phyloP scores from a whole-genome alignment of 768 basidiomycete genomes.

The Suillus placidus region DNA sequence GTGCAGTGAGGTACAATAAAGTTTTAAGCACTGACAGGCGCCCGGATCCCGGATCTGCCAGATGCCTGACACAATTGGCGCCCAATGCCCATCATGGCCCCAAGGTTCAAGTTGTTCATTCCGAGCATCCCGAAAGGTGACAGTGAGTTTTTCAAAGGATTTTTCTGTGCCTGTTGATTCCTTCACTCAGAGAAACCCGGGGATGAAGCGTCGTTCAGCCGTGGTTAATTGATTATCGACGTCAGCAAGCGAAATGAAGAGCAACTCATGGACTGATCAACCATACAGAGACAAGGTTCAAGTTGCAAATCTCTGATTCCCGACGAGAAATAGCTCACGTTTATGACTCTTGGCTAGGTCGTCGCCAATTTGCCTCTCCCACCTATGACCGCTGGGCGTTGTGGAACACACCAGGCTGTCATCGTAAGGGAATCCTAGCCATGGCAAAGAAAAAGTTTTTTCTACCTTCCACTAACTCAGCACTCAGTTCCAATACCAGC shows the following conservation, averaged over 20 bases:
- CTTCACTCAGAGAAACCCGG: no score
- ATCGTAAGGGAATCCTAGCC: background rate
- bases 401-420: background rate
- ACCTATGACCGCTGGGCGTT: background rate
- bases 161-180: background rate
- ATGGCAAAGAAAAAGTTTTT: background rate
- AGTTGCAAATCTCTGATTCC: background rate
- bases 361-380: background rate
- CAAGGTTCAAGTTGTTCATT: no score
- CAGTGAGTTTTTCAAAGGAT: no score
- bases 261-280: no score
- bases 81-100: no score
- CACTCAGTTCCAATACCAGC: background rate
- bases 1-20: background rate
- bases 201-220: no score
- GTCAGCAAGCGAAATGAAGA: no score
- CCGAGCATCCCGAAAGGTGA: no score
- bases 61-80: background rate
- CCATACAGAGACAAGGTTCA: background rate
- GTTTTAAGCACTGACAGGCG: background rate
- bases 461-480: background rate
- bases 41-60: background rate
- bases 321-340: background rate
- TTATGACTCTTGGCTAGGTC: background rate
- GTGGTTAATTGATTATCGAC: background rate